Evolutionary conservation across 768 basidiomycete species (phyloP).

Genomic region (Xerocomus brunneocitrinus): DNA sequence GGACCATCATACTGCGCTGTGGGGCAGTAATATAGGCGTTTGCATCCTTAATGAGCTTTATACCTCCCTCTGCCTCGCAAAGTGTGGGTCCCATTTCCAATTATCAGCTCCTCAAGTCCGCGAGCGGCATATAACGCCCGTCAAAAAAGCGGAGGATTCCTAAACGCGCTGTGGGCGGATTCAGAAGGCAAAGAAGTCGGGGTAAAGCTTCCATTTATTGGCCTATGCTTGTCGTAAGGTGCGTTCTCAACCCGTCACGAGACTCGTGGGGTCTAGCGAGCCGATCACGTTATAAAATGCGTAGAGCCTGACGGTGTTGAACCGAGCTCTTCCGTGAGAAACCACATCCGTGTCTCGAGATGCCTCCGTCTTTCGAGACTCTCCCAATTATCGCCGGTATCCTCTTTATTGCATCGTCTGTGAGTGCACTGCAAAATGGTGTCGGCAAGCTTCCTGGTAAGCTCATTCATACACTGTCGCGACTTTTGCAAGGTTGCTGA

Average conservation of each 20-base stretch:
- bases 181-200: too few species aligned
- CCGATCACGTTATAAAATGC: neutral
- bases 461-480: neutral
- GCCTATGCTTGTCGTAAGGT: too few species aligned
- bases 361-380: conserved; percentile 8
- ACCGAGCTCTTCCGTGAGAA: neutral
- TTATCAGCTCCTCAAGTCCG: neutral
- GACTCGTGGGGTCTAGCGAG: neutral
- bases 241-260: too few species aligned
- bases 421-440: conserved; percentile 24
- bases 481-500: conserved; percentile 3
- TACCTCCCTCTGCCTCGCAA: too few species aligned
- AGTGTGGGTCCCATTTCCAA: too few species aligned
- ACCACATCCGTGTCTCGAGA: neutral
- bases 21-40: too few species aligned
- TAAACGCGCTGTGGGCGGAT: too few species aligned
- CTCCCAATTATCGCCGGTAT: conserved; percentile 8
- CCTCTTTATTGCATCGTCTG: conserved; percentile 10
- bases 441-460: conserved; percentile 31
- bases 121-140: too few species aligned
- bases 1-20: too few species aligned
- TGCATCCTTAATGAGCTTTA: too few species aligned
- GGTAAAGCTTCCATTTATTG: neutral
- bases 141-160: too few species aligned
- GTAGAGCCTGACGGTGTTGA: neutral